Evolutionary conservation across 768 basidiomycete genomes (phyloP), one percentile per base, ranked within the genome.

Genomic region (Galerina sulciceps): DNA sequence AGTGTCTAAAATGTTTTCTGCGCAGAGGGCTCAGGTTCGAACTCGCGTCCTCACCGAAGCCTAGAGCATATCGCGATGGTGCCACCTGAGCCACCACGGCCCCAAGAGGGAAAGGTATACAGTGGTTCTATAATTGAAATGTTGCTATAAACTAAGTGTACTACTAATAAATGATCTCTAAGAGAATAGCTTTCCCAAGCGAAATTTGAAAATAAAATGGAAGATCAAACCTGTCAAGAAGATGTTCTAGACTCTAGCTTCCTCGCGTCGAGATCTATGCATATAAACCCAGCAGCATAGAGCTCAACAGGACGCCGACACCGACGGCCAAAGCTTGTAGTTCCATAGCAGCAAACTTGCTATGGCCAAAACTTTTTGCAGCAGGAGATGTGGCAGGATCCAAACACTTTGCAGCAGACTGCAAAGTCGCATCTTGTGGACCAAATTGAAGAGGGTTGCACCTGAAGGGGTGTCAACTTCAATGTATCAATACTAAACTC

Each of bases 401-500:
- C 23, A 70, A 67, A 52, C 76, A 76, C 44, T 71, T 64, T n/a
- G 59, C 54, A 50, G 68, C 66, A 3, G 65, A 59, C 50, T 72
- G 73, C 11, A 76, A 37, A n/a, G 67, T 75, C 8, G 76, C 76
- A 55, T 77, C 75, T 41, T 65, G 71, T 37, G 76, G 77, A 3
- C 77, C 77, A 44, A 50, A n/a, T 61, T 79, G 76, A 10, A 77
- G 49, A 14, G 76, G 77, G 43, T 79, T 79, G 60, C 76, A 79
- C 9, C 74, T 76, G 56, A 10, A 43, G 8, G 23, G 10, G 11
- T 1, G n/a, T 49, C 20, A 48, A 37, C 26, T 18, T 14, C 38
- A 17, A 43, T 15, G 37, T 23, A 4, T 43, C 10, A 44, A 5
- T 17, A 34, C 17, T 22, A 43, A 47, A n/a, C 10, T 15, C 36